These are phyloP conservation scores for Cryphonectria japonica DNA, from an alignment of 2,329 filamentous ascomycete species.

Conservation along the genomic window DNA sequence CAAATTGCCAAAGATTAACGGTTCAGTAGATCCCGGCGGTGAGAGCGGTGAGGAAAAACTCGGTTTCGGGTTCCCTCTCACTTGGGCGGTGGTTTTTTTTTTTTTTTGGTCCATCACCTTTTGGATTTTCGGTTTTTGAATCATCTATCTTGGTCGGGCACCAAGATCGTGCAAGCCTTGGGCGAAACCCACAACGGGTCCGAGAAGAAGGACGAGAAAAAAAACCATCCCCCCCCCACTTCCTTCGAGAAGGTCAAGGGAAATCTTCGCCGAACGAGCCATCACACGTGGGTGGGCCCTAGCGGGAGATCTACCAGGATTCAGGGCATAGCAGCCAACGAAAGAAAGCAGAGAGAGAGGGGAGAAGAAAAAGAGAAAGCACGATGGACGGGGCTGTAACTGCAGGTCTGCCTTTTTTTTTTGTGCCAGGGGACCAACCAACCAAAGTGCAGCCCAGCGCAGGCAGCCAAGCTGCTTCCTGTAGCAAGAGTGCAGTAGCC, in stretches of 20 bases:
- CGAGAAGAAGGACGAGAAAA: not conserved
- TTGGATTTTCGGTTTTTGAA: not conserved
- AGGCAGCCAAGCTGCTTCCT: not conserved
- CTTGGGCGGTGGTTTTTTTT: too few species aligned
- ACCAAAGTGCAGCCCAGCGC: not conserved
- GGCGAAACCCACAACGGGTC: not conserved
- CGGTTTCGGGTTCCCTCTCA: not conserved
- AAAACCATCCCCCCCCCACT: conserved; percentile 7
- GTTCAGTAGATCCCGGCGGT: not conserved
- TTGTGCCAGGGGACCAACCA: not conserved
- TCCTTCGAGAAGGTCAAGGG: conserved; percentile 19
- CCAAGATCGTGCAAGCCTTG: conserved; percentile 2
- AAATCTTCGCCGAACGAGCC: conserved; percentile 14
- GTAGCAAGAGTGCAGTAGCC: not conserved
- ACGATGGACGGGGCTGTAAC: not conserved
- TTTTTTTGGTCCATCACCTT: not conserved
- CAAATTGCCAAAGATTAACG: not conserved
- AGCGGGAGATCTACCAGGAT: conserved; percentile 13
- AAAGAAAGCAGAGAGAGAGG: not conserved
- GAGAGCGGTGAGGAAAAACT: not conserved
- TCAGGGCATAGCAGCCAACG: not conserved
- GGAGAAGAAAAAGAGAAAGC: not conserved
- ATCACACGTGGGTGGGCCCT: conserved; percentile 7
- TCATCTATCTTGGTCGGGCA: not conserved
- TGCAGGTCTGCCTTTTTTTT: not conserved